Base-by-base conservation (phyloP, 495 filamentous ascomycete species). In the Daldinia loculata region DNA sequence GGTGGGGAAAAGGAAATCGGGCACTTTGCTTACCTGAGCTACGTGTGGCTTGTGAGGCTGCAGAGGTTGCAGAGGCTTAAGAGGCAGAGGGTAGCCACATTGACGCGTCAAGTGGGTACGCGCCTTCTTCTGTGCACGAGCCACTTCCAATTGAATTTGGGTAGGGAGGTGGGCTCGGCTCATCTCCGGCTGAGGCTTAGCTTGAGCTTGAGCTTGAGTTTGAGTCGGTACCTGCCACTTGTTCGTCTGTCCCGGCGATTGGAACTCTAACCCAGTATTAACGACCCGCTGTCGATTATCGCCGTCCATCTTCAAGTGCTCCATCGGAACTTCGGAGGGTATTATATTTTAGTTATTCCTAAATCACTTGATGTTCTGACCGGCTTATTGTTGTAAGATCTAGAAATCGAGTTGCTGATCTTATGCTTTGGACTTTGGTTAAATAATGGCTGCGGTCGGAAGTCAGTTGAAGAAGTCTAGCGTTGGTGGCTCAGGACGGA, bases 381-480 rank as follows among this genome's bases (percentile, higher is more conserved):
- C 17, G 19, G 19, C 17, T 48, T 48, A 19, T 19, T 48, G 17
- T 48, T 48, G 43, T 22, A 22, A 48, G 9, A 11, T 22, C 11
- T 4, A 22, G 17, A 24, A 48, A 48, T 48, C 9, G 3, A 48
- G 6, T 48, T 48, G 34, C 19, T 22, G 8, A 48, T 30, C 15
- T 8, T 14, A 29, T 2, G 26, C 6, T 24, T 27, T 24, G 24
- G 50, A 11, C 2, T 7, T 27, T 53, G 26, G 22, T 56, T 56
- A 41, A 43, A 45, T 57, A 57, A 71, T 67, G 59, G 38, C 59
- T 27, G 15, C 56, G 30, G 41, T 38, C 45, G 45, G 38, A 32
- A 51, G 11, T 36, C 38, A 66, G 36, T 17, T 30, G 7, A 53
- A 48, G 53, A 43, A 61, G 19, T 51, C 34, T 38, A 24, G 36